phyloP scores from a whole-genome alignment of 176 grass and related monocot genomes.

The Eragrostis nindensis region DNA sequence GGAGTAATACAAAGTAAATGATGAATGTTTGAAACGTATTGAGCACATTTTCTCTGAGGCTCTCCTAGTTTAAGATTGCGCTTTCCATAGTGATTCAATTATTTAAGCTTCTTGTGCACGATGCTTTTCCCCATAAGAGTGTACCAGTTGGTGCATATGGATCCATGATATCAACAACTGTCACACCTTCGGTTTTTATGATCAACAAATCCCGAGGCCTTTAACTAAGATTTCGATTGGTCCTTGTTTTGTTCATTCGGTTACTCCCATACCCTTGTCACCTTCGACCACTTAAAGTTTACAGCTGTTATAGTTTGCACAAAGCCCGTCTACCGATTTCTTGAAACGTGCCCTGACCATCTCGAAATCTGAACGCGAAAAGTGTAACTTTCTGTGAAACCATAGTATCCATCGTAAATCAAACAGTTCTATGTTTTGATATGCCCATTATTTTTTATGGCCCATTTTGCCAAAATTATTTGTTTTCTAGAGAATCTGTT shows the following conservation, averaged over 20 bases:
- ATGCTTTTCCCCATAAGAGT: slow-evolving; percentile 5
- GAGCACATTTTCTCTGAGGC: slow-evolving; percentile 9
- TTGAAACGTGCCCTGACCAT: not conserved
- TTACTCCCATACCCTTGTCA: not conserved
- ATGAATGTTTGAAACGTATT: slow-evolving; percentile 29
- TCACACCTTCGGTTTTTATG: not conserved
- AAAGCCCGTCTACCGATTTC: too few relatives aligned
- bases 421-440: not conserved
- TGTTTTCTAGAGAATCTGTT: not conserved
- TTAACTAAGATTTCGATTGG: not conserved
- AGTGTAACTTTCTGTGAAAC: not conserved
- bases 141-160: slow-evolving; percentile 34
- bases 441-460: not conserved
- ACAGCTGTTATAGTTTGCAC: too few relatives aligned
- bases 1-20: slow-evolving; percentile 18
- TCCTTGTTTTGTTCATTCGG: not conserved
- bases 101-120: slow-evolving; percentile 39
- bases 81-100: slow-evolving; percentile 40
- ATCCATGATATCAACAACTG: slow-evolving; percentile 32
- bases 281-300: too few relatives aligned
- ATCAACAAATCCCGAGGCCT: not conserved
- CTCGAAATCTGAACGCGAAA: not conserved
- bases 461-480: not conserved
- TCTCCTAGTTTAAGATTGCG: slow-evolving; percentile 16
- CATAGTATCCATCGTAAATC: not conserved